phyloP scores from a whole-genome alignment of 495 filamentous ascomycete species.

The Podospora didyma region DNA sequence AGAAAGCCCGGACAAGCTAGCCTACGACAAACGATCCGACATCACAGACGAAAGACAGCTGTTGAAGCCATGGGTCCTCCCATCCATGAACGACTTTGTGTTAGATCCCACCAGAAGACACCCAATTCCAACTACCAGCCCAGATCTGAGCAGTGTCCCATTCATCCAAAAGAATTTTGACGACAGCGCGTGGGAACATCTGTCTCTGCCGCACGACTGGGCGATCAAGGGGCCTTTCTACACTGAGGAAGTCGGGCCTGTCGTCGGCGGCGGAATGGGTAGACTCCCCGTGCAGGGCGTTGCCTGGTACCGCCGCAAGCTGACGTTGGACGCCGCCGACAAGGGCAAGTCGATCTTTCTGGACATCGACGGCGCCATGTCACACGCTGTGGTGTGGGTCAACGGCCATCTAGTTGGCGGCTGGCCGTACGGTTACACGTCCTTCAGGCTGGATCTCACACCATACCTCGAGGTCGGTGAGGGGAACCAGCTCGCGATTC shows the following conservation, averaged over 20 bases:
- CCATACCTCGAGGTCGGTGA: constrained; percentile 34
- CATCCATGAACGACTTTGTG: constrained; percentile 18
- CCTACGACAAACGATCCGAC: constrained; percentile 6
- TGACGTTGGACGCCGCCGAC: constrained; percentile 26
- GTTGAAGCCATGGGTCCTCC: constrained; percentile 19
- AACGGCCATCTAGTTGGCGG: constrained; percentile 45
- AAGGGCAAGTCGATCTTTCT: constrained; percentile 35
- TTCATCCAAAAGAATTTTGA: too few species aligned
- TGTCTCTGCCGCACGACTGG: constrained; percentile 40
- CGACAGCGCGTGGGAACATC: constrained; percentile 7
- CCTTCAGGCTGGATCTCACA: constrained; percentile 44
- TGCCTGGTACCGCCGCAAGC: constrained; percentile 43
- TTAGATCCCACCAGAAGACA: constrained; percentile 2
- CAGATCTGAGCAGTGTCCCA: too few species aligned
- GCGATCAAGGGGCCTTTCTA: constrained; percentile 44
- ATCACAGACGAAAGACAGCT: too few species aligned
- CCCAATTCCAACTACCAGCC: too few species aligned
- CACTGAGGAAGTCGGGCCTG: constrained; percentile 25
- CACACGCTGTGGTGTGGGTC: constrained; percentile 43
- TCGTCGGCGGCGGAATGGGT: constrained; percentile 53
- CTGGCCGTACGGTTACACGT: constrained; percentile 47
- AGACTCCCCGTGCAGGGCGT: constrained; percentile 48
- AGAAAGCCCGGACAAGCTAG: constrained; percentile 14
- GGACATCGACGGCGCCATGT: constrained; percentile 47
- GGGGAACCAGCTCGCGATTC: constrained; percentile 25